phyloP scores from a whole-genome alignment of 2,329 filamentous ascomycete species.

The Fusarium caatingaense region DNA sequence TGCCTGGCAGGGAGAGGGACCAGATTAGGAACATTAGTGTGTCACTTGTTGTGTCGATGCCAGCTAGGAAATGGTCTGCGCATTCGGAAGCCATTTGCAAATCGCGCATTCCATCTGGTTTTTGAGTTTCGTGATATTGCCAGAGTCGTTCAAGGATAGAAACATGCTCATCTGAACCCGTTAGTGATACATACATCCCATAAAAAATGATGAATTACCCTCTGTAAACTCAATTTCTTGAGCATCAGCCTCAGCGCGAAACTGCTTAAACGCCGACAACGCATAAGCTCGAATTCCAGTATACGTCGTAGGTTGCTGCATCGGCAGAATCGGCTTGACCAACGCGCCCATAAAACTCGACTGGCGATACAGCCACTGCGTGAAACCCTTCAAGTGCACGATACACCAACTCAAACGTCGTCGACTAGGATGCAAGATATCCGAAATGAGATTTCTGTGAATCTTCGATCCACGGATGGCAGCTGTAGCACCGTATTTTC shows the following conservation, averaged over 20 bases:
- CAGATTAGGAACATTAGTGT: constrained; percentile 63
- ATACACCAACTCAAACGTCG: constrained; percentile 34
- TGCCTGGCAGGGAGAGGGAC: constrained; percentile 58
- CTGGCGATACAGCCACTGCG: constrained; percentile 34
- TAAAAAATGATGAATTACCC: no score
- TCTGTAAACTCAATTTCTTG: not conserved
- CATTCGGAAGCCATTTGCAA: constrained; percentile 64
- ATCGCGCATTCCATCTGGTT: constrained; percentile 49
- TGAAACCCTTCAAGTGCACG: constrained; percentile 14
- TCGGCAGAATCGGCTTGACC: constrained; percentile 23
- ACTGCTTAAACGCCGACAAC: constrained; percentile 20
- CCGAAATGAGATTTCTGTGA: constrained; percentile 20
- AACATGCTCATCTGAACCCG: constrained; percentile 30
- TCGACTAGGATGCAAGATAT: constrained; percentile 35
- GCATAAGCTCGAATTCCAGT: constrained; percentile 31
- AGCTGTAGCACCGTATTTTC: constrained; percentile 28
- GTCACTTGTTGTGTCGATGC: constrained; percentile 65
- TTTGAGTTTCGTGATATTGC: constrained; percentile 47
- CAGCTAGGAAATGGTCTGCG: constrained; percentile 65
- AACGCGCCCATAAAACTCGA: not conserved
- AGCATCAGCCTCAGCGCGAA: constrained; percentile 7
- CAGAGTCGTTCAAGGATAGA: constrained; percentile 55
- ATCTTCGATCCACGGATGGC: constrained; percentile 22
- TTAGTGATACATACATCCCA: no score
- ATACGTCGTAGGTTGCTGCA: constrained; percentile 37